Base-by-base conservation (phyloP, 2,329 filamentous ascomycete genomes). In the Helminthosporium solani region DNA sequence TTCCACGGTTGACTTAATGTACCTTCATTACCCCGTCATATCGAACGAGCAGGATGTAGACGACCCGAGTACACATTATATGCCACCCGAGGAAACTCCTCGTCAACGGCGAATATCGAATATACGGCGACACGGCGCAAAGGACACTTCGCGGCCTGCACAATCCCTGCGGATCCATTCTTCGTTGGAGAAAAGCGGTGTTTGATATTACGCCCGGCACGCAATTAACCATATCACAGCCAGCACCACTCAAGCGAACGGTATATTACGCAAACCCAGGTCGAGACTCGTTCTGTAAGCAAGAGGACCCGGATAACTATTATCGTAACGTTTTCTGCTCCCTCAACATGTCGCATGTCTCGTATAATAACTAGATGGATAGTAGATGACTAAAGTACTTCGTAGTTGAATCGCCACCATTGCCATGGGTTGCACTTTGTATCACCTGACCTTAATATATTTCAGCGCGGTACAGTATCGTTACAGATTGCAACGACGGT, bases 231-330 rank as follows among this genome's bases (percentile, higher is more conserved):
- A 62, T 63, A 63, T 60, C 56, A 54, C 54, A 53, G 52, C 30
- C 12, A 23, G 18, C 15, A 18, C 53, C 56, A 52, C 60, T 57
- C 58, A 61, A 50, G 41, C 33, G 41, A n/a, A n/a, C 39, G 46
- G 51, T 56, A 64, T 54, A 66, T 65, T 62, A 58, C 59, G 46
- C 11, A 44, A 55, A 54, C 54, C 52, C 56, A 52, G 53, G 57
- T 60, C 64, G 56, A 60, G 64, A 66, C 61, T 51, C 53, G 58
- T 60, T 62, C 63, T 65, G 63, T 67, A 64, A 66, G 63, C 61
- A 52, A 34, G 34, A 20, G 15, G 45, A 38, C 60, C 58, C 44
- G 58, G 52, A 47, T n/a, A n/a, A n/a, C n/a, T n/a, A n/a, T n/a
- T 50, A 25, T 55, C 46, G 60, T 57, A 49, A 50, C 28, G 44